phyloP scores from a whole-genome alignment of 2,329 filamentous ascomycete genomes.

The Trichophyton equinum region DNA sequence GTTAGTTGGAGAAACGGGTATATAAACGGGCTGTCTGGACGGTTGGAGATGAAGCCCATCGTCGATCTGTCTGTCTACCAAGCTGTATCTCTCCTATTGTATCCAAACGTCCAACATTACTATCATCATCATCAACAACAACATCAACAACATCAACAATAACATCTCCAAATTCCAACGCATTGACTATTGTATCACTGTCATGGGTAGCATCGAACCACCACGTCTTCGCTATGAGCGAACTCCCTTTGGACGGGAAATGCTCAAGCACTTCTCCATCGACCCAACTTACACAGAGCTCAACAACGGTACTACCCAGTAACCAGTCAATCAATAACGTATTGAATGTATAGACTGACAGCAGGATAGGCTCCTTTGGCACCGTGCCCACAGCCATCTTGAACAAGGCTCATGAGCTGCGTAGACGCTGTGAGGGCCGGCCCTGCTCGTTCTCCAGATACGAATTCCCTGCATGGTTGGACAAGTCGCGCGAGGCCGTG shows the following conservation, averaged over 20 bases:
- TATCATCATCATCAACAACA: no score
- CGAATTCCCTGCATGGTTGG: conserved; percentile 49
- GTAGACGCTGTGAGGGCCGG: conserved; percentile 51
- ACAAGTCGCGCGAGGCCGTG: conserved; percentile 51
- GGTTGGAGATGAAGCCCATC: no score
- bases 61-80: no score
- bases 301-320: conserved; percentile 45
- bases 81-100: neutral
- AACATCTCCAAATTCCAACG: neutral
- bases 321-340: neutral
- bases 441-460: conserved; percentile 70
- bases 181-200: neutral
- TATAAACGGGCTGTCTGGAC: no score
- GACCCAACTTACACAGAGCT: conserved; percentile 56
- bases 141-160: no score
- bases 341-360: neutral
- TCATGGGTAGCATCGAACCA: neutral
- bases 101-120: neutral
- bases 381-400: conserved; percentile 55
- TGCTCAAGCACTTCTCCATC: conserved; percentile 57
- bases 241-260: conserved; percentile 30
- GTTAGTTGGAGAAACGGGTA: no score
- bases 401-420: conserved; percentile 49
- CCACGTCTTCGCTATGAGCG: neutral
- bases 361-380: conserved; percentile 54